phyloP scores from a whole-genome alignment of 768 basidiomycete species.

The Serendipita sp. region DNA sequence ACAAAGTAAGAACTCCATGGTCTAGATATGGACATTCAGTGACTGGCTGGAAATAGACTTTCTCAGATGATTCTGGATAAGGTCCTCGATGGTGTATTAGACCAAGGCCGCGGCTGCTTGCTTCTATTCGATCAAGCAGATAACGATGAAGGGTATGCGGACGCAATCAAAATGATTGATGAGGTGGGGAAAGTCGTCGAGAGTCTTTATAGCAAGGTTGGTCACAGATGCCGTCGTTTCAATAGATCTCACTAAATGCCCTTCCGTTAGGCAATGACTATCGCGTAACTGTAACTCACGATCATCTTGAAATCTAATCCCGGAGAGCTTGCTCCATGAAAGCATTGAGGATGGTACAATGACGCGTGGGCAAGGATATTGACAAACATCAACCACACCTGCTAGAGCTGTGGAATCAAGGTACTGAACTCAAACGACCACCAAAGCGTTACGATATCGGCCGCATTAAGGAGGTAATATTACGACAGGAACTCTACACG shows the following conservation, averaged over 20 bases:
- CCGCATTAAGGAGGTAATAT: too few species aligned
- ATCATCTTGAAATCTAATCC: not conserved
- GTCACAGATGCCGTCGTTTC: too few species aligned
- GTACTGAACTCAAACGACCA: too few species aligned
- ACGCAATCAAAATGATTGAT: conserved; percentile 76
- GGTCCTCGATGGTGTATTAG: conserved; percentile 85
- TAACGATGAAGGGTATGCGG: conserved; percentile 73
- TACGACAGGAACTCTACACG: too few species aligned
- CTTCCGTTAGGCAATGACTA: not conserved
- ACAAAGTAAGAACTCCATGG: conserved; percentile 48
- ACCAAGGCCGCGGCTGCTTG: conserved; percentile 84
- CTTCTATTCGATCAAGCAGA: conserved; percentile 81
- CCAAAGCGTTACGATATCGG: too few species aligned
- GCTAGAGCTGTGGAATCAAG: too few species aligned
- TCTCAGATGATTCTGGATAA: conserved; percentile 99
- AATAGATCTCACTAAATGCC: not conserved
- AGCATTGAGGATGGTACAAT: not conserved
- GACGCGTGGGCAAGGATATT: too few species aligned
- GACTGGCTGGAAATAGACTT: conserved; percentile 32
- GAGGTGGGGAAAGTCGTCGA: conserved; percentile 92
- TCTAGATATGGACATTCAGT: not conserved
- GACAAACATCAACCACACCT: too few species aligned
- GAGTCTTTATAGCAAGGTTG: conserved; percentile 71
- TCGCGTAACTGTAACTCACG: not conserved
- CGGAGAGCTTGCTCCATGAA: not conserved